A percentile compares a stretch with the other conserved stretches of the same genome.
Conservation (phyloP, 805 yeast genomes). For the Myxozyma nipponensis region DNA sequence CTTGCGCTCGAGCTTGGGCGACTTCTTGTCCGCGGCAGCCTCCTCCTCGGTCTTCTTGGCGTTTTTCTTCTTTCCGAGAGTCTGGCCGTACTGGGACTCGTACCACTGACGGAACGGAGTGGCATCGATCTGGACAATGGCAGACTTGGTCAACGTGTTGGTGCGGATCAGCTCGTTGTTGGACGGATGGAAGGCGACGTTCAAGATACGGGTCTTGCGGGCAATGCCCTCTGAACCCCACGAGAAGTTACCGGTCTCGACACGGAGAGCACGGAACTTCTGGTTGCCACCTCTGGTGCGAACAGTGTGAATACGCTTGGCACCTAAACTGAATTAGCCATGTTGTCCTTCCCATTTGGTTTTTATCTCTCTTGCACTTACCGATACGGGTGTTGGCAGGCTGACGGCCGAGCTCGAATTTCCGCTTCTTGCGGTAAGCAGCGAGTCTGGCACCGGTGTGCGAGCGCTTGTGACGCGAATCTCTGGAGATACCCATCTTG, state of each 20-base stretch:
- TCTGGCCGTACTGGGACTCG: slow-evolving; percentile 95
- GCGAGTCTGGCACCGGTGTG: slow-evolving; percentile 99
- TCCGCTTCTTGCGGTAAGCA: slow-evolving; percentile 99
- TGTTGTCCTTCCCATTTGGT: background rate
- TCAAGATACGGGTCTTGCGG: slow-evolving; percentile 97
- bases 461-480: slow-evolving; percentile 99
- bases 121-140: slow-evolving; percentile 99
- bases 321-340: slow-evolving; percentile 40
- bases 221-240: slow-evolving; percentile 99
- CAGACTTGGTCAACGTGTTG: slow-evolving; percentile 98
- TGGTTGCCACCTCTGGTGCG: slow-evolving; percentile 99
- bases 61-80: slow-evolving; percentile 78
- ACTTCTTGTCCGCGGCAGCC: slow-evolving; percentile 55
- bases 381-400: slow-evolving; percentile 98
- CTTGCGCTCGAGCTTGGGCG: slow-evolving; percentile 82
- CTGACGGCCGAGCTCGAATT: slow-evolving; percentile 99
- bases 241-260: slow-evolving; percentile 94
- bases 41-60: slow-evolving; percentile 32
- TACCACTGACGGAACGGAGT: slow-evolving; percentile 99
- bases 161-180: slow-evolving; percentile 99
- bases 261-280: slow-evolving; percentile 99
- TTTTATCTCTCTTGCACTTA: background rate
- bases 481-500: slow-evolving; percentile 98
- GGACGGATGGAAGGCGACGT: slow-evolving; percentile 98
- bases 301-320: slow-evolving; percentile 98